A percentile compares a stretch with the other conserved stretches of the same genome.
Evolutionary conservation across 1,284 basidiomycete genomes (phyloP).

Genomic region (Malassezia slooffiae): DNA sequence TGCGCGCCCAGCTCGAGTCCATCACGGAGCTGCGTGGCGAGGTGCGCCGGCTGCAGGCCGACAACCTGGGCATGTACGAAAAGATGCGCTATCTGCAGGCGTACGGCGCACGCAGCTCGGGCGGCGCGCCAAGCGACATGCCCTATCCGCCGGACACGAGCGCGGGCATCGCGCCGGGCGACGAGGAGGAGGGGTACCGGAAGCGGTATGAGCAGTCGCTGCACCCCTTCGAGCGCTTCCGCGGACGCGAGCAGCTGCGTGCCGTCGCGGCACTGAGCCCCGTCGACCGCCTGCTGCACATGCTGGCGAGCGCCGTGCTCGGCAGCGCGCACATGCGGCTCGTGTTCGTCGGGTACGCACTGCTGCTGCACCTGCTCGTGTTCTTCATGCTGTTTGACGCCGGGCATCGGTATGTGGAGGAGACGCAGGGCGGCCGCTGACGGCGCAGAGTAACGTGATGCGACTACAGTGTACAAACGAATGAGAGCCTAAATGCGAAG

Average conservation of each 20-base stretch:
- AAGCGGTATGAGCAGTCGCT: slow-evolving; percentile 86
- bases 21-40: slow-evolving; percentile 59
- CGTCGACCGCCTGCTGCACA: slow-evolving; percentile 74
- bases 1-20: slow-evolving; percentile 81
- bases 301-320: slow-evolving; percentile 71
- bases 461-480: no score
- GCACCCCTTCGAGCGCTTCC: slow-evolving; percentile 95
- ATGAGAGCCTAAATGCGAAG: no score
- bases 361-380: slow-evolving; percentile 64
- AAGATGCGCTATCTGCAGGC: slow-evolving; percentile 39
- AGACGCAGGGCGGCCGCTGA: no score
- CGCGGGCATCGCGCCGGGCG: slow-evolving; percentile 23
- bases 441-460: no score
- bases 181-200: slow-evolving; percentile 62
- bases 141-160: slow-evolving; percentile 50
- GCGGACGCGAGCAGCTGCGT: slow-evolving; percentile 79
- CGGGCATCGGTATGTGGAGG: slow-evolving; percentile 13
- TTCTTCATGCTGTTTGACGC: slow-evolving; percentile 54
- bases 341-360: slow-evolving; percentile 69
- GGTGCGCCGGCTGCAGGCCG: slow-evolving; percentile 32
- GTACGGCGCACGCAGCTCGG: slow-evolving; percentile 10
- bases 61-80: slow-evolving; percentile 41
- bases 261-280: slow-evolving; percentile 85
- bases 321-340: slow-evolving; percentile 62
- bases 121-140: not conserved